A percentile compares a stretch with the other conserved stretches of the same genome.
Conservation (phyloP, 306 rosid genomes). For the Cucumis sativus region Cucumber_9930_V3 NC_026660.2:18511501-18512000, state of each 20-base stretch:
- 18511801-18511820: not conserved
- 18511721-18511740: not conserved
- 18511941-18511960: not conserved
- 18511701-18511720: not conserved
- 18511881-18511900: not conserved
- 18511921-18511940: not conserved
- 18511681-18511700: not conserved
- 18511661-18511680: not conserved
- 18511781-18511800: not conserved
- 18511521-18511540: too few relatives aligned
- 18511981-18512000: not conserved
- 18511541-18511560: too few relatives aligned
- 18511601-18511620: not conserved
- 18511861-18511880: not conserved
- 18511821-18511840: not conserved
- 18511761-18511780: not conserved
- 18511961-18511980: not conserved
- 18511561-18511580: not conserved
- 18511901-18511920: not conserved
- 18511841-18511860: not conserved
- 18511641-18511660: not conserved
- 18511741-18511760: not conserved
- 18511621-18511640: not conserved
- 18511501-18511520: too few relatives aligned
- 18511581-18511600: not conserved